Base-by-base conservation (phyloP, 2,329 filamentous ascomycete species). In the Trichoderma guizhouense region DNA sequence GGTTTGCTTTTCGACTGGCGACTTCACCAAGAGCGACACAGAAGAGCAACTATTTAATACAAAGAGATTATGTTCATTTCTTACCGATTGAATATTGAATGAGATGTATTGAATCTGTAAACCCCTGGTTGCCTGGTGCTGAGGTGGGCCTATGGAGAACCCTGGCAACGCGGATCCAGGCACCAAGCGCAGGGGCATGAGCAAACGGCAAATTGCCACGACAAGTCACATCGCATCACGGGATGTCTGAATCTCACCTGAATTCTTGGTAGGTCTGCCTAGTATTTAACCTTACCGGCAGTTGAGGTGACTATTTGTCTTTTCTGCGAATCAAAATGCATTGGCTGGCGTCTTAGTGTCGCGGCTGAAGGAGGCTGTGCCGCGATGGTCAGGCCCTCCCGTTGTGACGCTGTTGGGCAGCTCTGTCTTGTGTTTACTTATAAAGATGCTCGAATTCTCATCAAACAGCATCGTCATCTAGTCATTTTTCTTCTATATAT, bases 321-420 rank as follows among this genome's bases (percentile, higher is more conserved):
- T 12, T 26, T 21, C 51, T 26, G n/a, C 65, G 30, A 47, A 26
- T 68, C n/a, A 60, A n/a, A 24, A 15, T 32, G 65, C 65, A 34
- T 24, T 34, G 65, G n/a, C 30, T 43, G 55, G 55, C 24, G 26
- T 69, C 36, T 34, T 34, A 43, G 51, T 67, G 64, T 57, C 53
- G 39, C 36, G 18, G 65, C 65, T 69, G 65, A 69, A 36, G 28
- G 65, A 60, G 65, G 65, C 65, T 69, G 55, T 69, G 65, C 55
- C 36, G 7, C 4, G 15, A 15, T 15, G 14, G 65, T 28, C 1
- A 7, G 64, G 62, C 62, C 9, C n/a, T 34, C 26, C 26, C 43
- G 62, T n/a, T 30, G 43, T 34, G 43, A 51, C 58, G 18, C 43
- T 26, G 12, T 3, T 53, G 9, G 11, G 47, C 5, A 53, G 11